A percentile compares a stretch with the other conserved stretches of the same genome.
Conservation (phyloP, 2,329 filamentous ascomycete genomes). For the Beauveria medogensis region DNA sequence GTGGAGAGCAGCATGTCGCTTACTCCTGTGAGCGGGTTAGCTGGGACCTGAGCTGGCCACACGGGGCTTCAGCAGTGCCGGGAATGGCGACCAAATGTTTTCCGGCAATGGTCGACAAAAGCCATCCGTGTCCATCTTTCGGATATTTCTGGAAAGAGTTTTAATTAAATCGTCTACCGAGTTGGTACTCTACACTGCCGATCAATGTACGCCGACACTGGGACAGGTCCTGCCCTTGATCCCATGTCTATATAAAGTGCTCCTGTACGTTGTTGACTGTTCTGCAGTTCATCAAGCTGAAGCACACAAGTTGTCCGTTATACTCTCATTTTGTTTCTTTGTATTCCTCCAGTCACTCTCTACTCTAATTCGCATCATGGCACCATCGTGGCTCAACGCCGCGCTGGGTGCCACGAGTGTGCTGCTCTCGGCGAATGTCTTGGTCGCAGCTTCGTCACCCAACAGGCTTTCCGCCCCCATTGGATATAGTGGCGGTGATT, state of each 20-base stretch:
- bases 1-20: not conserved
- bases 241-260: not conserved
- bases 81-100: not conserved
- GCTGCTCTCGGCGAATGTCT: not conserved
- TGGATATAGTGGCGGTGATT: not conserved
- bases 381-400: not conserved
- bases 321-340: not conserved
- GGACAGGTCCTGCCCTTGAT: too few species aligned
- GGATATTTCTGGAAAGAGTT: not conserved
- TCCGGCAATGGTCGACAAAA: not conserved
- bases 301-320: not conserved
- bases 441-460: not conserved
- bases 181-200: not conserved
- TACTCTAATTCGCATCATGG: not conserved
- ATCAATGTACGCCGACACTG: not conserved
- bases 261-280: too few species aligned
- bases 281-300: not conserved
- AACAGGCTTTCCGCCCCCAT: not conserved
- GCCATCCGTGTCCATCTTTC: not conserved
- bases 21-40: not conserved
- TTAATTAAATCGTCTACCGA: not conserved
- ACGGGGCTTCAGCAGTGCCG: not conserved
- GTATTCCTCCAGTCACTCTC: not conserved
- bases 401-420: slow-evolving; percentile 1
- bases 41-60: not conserved